phyloP scores from a whole-genome alignment of 2,329 filamentous ascomycete genomes.

The Incumbomyces lentus region DNA sequence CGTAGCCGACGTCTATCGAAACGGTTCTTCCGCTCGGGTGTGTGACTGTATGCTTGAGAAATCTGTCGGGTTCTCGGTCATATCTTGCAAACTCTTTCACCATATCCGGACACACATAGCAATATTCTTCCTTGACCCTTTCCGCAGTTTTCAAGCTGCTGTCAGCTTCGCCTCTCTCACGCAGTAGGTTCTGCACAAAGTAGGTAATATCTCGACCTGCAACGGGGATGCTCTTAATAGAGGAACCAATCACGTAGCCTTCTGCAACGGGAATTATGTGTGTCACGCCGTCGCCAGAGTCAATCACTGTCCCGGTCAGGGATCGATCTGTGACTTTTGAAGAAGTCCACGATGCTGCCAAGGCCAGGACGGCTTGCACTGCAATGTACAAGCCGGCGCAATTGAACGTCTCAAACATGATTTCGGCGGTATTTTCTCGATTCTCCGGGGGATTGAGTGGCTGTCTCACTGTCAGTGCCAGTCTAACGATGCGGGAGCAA shows the following conservation, averaged over 20 bases:
- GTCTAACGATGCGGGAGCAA: neutral
- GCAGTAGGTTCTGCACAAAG: slow-evolving; percentile 90
- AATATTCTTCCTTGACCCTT: slow-evolving; percentile 97
- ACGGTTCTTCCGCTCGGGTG: slow-evolving; percentile 78
- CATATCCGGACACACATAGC: slow-evolving; percentile 96
- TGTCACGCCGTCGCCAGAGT: slow-evolving; percentile 96
- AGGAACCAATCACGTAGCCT: slow-evolving; percentile 97
- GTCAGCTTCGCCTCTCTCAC: slow-evolving; percentile 92
- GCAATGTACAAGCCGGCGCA: slow-evolving; percentile 98
- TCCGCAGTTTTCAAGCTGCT: slow-evolving; percentile 96
- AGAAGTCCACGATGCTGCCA: slow-evolving; percentile 96
- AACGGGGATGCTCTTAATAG: slow-evolving; percentile 98
- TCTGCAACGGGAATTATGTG: slow-evolving; percentile 98
- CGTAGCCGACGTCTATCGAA: slow-evolving; percentile 87
- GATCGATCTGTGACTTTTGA: slow-evolving; percentile 96
- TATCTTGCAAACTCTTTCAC: slow-evolving; percentile 96
- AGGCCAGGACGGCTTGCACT: slow-evolving; percentile 89
- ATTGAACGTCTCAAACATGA: slow-evolving; percentile 99
- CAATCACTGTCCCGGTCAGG: slow-evolving; percentile 92
- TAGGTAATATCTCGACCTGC: slow-evolving; percentile 97
- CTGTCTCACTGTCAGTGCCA: slow-evolving; percentile 36
- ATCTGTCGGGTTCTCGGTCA: slow-evolving; percentile 83
- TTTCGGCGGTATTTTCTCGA: slow-evolving; percentile 96
- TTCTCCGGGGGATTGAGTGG: slow-evolving; percentile 97
- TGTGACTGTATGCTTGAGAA: slow-evolving; percentile 79